Conservation (phyloP, 2,329 filamentous ascomycete genomes). For the Falciphora oryzae region DNA sequence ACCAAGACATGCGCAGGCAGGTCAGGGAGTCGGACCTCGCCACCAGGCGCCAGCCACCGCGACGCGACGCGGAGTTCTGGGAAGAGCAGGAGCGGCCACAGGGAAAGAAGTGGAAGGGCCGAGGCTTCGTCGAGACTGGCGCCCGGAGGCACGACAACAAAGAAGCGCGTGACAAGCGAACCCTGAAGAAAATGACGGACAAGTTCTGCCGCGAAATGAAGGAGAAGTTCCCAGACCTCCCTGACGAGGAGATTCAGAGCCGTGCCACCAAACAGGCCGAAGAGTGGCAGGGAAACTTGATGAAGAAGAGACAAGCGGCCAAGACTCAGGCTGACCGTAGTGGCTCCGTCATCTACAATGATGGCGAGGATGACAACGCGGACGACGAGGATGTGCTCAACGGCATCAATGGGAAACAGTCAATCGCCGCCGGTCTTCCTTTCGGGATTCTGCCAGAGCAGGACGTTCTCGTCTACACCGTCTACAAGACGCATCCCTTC, state of each 20-base stretch:
- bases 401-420: neutral
- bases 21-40: neutral
- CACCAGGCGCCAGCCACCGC: neutral
- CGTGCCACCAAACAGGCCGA: neutral
- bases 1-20: neutral
- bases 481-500: slow-evolving; percentile 13
- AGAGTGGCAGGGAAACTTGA: neutral
- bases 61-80: neutral
- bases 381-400: neutral
- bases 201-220: neutral
- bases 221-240: neutral
- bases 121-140: neutral
- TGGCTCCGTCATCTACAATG: neutral
- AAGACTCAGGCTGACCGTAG: neutral
- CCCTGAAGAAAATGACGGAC: neutral
- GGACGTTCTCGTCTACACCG: slow-evolving; percentile 14
- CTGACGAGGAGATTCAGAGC: neutral
- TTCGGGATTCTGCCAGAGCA: slow-evolving; percentile 1
- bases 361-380: neutral
- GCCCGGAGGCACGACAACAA: neutral
- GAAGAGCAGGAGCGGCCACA: no score
- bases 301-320: neutral
- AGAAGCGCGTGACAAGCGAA: neutral
- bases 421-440: neutral
- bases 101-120: neutral